These are phyloP conservation scores for Trapa bicornis DNA, from an alignment of 345 rosid species.

Conservation along the genomic window DNA sequence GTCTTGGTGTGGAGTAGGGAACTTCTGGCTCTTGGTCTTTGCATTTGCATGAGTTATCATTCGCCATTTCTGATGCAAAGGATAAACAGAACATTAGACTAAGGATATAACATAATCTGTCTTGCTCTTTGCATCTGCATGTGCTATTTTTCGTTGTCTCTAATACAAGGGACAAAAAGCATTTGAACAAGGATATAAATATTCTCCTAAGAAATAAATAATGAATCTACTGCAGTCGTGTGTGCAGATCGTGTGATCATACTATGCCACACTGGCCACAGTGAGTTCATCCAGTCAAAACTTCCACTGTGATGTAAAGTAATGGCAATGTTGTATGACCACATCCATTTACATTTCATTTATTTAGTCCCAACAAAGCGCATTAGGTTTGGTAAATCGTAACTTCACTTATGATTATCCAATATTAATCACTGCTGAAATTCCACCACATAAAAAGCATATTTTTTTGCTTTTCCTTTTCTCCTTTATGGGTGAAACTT, in stretches of 20 bases:
- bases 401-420: neutral
- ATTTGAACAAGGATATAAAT: neutral
- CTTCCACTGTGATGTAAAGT: neutral
- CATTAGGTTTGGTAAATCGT: neutral
- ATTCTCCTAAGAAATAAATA: neutral
- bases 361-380: neutral
- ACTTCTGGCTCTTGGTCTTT: slow-evolving; percentile 93
- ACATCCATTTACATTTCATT: neutral
- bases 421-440: neutral
- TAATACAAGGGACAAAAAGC: too few relatives aligned
- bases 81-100: neutral
- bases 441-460: neutral
- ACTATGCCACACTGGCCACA: neutral
- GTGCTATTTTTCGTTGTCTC: too few relatives aligned
- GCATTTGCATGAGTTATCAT: slow-evolving; percentile 81
- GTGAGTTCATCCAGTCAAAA: neutral
- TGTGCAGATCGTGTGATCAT: neutral
- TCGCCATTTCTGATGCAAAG: slow-evolving; percentile 56
- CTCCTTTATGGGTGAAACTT: too few relatives aligned
- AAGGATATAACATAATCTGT: neutral
- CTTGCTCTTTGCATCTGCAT: too few relatives aligned
- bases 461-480: neutral
- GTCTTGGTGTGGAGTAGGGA: slow-evolving; percentile 96
- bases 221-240: neutral
- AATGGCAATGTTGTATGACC: neutral